Percentiles rank a stretch among this genome's conserved stretches.
These are phyloP conservation scores for Septoria petroselini DNA, from an alignment of 2,329 filamentous ascomycete genomes.

Conservation along the genomic window DNA sequence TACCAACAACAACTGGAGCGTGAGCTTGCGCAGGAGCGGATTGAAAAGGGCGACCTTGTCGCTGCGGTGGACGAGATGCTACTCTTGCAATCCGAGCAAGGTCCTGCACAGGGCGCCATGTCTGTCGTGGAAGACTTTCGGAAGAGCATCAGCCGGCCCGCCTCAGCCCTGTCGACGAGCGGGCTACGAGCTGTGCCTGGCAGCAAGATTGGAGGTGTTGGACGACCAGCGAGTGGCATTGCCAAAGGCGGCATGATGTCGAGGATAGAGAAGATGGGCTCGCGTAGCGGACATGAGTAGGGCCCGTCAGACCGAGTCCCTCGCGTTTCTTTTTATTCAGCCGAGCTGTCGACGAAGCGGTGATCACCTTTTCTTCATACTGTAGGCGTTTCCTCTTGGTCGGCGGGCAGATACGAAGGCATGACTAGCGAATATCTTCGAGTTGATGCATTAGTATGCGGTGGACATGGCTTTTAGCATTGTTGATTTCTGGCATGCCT, in stretches of 20 bases:
- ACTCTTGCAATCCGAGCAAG: conserved; percentile 55
- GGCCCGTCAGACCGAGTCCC: not conserved
- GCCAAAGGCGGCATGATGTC: conserved; percentile 19
- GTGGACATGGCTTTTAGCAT: no score
- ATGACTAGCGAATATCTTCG: conserved; percentile 3
- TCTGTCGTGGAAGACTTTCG: conserved; percentile 50
- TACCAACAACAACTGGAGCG: conserved; percentile 68
- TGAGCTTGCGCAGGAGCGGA: conserved; percentile 69
- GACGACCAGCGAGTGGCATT: conserved; percentile 10
- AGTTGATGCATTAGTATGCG: not conserved
- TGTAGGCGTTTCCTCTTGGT: conserved; percentile 2
- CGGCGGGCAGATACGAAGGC: conserved; percentile 1
- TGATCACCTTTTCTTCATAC: not conserved
- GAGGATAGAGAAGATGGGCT: conserved; percentile 21
- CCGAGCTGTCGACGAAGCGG: not conserved
- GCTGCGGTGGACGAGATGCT: conserved; percentile 82
- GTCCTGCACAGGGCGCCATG: conserved; percentile 39
- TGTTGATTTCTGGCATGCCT: no score
- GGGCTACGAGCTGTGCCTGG: conserved; percentile 58
- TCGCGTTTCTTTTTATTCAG: not conserved
- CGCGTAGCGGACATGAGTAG: conserved; percentile 4
- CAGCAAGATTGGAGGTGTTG: conserved; percentile 45
- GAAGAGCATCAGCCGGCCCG: conserved; percentile 55
- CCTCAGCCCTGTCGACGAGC: conserved; percentile 37
- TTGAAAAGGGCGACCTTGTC: conserved; percentile 81